Percentiles rank a stretch among this genome's conserved stretches.
phyloP scores from a whole-genome alignment of 2,329 filamentous ascomycete genomes.

The Arthrobotrys iridis region DNA sequence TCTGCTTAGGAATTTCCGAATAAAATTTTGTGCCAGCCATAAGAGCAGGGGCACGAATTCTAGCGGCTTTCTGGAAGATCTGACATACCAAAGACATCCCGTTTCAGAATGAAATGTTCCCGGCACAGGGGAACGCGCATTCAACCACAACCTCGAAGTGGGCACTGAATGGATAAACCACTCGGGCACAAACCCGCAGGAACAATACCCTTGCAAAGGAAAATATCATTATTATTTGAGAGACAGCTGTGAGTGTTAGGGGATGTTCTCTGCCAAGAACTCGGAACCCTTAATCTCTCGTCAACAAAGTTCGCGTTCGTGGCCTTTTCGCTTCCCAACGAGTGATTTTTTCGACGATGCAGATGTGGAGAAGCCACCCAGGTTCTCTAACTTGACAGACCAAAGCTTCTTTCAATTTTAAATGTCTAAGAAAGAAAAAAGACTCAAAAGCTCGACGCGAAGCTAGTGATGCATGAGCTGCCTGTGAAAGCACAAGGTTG shows the following conservation, averaged over 20 bases:
- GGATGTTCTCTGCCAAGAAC: slow-evolving; percentile 31
- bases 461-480: slow-evolving; percentile 33
- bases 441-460: slow-evolving; percentile 24
- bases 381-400: slow-evolving; percentile 9
- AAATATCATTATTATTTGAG: slow-evolving; percentile 1
- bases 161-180: slow-evolving; percentile 27
- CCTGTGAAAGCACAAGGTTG: slow-evolving; percentile 27
- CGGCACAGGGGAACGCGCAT: slow-evolving; percentile 30
- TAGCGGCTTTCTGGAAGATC: slow-evolving; percentile 52
- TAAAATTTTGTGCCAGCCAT: neutral
- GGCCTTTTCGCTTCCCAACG: slow-evolving; percentile 34
- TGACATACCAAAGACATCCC: slow-evolving; percentile 46
- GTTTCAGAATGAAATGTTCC: slow-evolving; percentile 52
- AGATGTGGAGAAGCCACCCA: slow-evolving; percentile 10
- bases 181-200: slow-evolving; percentile 40
- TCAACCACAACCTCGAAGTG: slow-evolving; percentile 30
- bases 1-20: slow-evolving; percentile 18
- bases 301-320: slow-evolving; percentile 44
- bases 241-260: slow-evolving; percentile 15
- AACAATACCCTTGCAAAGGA: slow-evolving; percentile 15
- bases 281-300: slow-evolving; percentile 31
- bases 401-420: slow-evolving; percentile 35
- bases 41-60: slow-evolving; percentile 26
- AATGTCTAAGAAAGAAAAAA: slow-evolving; percentile 46
- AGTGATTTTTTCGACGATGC: slow-evolving; percentile 33